Base-by-base conservation (phyloP, 345 rosid species). In the Salix brachista region DNA sequence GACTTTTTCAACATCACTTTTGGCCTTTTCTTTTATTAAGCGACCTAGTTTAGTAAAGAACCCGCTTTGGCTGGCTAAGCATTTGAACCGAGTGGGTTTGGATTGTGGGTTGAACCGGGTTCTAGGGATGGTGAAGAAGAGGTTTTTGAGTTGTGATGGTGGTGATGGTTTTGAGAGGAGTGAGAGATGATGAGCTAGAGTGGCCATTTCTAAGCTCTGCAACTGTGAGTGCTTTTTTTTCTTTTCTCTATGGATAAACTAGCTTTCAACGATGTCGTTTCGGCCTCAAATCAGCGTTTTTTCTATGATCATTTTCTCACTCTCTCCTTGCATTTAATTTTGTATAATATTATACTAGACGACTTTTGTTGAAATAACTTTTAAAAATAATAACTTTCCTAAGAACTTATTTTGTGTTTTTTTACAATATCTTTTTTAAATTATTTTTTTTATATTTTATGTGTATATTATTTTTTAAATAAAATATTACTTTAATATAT, bases 11-110 rank as follows among this genome's bases (percentile, higher is more conserved):
- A 95, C 97, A 82, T 93, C 99, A 69, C 92, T 91, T 81, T 90
- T 90, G 72, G 98, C 96, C 78, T 95, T 95, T 87, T 95, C 96
- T 81, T 93, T 93, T 28, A 93, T 89, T 87, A 93, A 80, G 18
- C 98, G 93, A 61, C 98, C 96, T 5, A 95, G 88, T 13, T 94
- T 89, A 21, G 92, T 84, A 90, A 93, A 95, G 89, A 95, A 93
- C 4, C 99, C 97, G 71, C 92, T 90, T 90, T 86, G 93, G 10
- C 94, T 83, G 25, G 97, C 91, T 8, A 80, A 87, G 84, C 92
- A 90, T 68, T 84, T 85, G 85, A 90, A 87, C 48, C 89, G 80
- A 46, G 79, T 73, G 8, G 74, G 44, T 28, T 70, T 75, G 48
- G 8, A 4, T 30, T 19, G 39, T 0, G 68, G 69, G 58, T 28